These are phyloP conservation scores for Arbutus unedo DNA, from an alignment of 148 eudicot genomes.

Conservation along the genomic window DNA sequence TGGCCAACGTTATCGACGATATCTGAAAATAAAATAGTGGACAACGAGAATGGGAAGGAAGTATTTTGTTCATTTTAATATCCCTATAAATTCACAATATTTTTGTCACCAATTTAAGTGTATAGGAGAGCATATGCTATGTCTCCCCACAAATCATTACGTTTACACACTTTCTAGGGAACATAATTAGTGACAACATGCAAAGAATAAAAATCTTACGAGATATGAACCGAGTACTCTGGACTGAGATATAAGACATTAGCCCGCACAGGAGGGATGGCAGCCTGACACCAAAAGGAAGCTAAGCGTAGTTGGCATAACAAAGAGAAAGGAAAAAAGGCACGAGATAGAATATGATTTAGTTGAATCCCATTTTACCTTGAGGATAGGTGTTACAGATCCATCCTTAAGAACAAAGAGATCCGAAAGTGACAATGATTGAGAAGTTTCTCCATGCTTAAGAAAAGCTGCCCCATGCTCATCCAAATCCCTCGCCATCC, in stretches of 20 bases:
- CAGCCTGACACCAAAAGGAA: slow-evolving; percentile 51
- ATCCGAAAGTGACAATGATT: slow-evolving; percentile 81
- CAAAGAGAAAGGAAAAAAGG: background rate
- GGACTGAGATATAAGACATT: slow-evolving; percentile 77
- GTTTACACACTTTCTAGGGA: background rate
- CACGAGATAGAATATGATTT: background rate
- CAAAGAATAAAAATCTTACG: slow-evolving; percentile 43
- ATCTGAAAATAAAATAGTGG: background rate
- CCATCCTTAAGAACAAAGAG: slow-evolving; percentile 65
- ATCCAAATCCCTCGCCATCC: slow-evolving; percentile 78
- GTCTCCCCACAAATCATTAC: background rate
- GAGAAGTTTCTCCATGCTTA: slow-evolving; percentile 85
- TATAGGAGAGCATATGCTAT: background rate
- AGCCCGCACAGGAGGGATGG: slow-evolving; percentile 93
- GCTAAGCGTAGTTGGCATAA: slow-evolving; percentile 3
- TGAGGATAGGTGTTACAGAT: slow-evolving; percentile 58
- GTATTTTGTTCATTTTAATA: background rate
- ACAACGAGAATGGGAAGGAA: background rate
- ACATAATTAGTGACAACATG: background rate
- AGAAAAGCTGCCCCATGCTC: slow-evolving; percentile 81
- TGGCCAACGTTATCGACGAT: background rate
- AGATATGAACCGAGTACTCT: slow-evolving; percentile 62
- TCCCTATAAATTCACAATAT: background rate
- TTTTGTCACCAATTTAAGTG: background rate
- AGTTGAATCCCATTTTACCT: slow-evolving; percentile 45